Base-by-base conservation (phyloP, 2,329 filamentous ascomycete species). In the Hansfordia pulvinata region DNA sequence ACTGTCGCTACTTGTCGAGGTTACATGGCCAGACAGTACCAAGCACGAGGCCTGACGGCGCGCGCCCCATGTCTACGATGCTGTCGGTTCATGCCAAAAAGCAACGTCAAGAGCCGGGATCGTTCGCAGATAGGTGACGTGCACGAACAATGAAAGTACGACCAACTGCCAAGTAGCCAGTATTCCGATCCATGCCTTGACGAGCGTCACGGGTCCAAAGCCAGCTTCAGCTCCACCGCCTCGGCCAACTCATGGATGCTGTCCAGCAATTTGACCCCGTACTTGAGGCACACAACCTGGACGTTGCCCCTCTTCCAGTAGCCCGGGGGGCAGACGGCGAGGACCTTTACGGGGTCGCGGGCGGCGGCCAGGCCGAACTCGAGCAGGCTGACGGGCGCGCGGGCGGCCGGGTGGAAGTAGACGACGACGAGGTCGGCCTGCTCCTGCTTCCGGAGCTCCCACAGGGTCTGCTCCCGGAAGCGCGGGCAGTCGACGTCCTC, bases 231-330 rank as follows among this genome's bases (percentile, higher is more conserved):
- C 30, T 42, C 29, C 7, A 66, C 39, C 4, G 35, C 46, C 15
- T 43, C 39, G n/a, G 38, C 38, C 26, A 73, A 37, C 6, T 55
- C 52, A 4, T 49, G 49, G 14, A 60, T 48, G 3, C 39, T 54
- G 10, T 56, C 49, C 17, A 64, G 45, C 29, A 64, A 41, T 19
- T 54, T 47, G 5, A 72, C 43, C 0, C 45, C 53, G 32, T 60
- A 63, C 28, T 53, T 53, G 31, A 50, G 41, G 33, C 70, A 76
- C 8, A 73, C 58, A 10, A 71, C 49, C 38, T 68, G 52, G 17
- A 79, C 66, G 35, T 78, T 75, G 0, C 69, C 72, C n/a, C 55
- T 55, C 43, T 72, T 72, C 47, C 47, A 58, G 37, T 68, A 78
- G 0, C 54, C 56, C 14, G 53, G 43, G 2, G 58, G 52, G 24